Conservation (phyloP, 257 asterid species). For the Parsonsia alboflavescens region DNA sequence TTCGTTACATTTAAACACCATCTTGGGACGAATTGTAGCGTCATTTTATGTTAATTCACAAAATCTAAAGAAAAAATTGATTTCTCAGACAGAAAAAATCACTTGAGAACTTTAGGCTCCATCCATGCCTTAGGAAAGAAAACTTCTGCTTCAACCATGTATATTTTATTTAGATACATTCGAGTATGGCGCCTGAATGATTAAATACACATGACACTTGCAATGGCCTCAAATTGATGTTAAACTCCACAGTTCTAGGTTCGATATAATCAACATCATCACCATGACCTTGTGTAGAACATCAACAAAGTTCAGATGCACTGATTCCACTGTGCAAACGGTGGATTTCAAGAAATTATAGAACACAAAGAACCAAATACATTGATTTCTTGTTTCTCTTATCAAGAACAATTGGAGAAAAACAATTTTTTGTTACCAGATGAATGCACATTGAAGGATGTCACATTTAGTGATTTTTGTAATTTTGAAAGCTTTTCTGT, state of each 20-base stretch:
- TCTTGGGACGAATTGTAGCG: background rate
- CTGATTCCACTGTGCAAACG: no score
- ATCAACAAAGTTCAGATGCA: background rate
- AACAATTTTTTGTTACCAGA: background rate
- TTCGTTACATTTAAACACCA: no score
- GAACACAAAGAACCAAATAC: no score
- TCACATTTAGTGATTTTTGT: slow-evolving; percentile 1
- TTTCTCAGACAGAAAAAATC: no score
- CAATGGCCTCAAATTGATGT: slow-evolving; percentile 40
- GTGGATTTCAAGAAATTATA: no score
- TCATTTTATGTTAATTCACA: background rate
- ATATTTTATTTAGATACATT: slow-evolving; percentile 22
- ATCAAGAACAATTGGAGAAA: background rate
- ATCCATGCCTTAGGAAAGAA: background rate
- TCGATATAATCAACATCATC: slow-evolving; percentile 62
- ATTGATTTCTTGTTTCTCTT: slow-evolving; percentile 6
- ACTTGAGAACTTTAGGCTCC: background rate
- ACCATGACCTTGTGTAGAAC: slow-evolving; percentile 62
- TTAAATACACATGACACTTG: slow-evolving; percentile 87
- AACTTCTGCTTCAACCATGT: background rate
- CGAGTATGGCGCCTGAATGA: slow-evolving; percentile 76
- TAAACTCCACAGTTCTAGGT: slow-evolving; percentile 48
- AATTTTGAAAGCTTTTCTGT: slow-evolving; percentile 3
- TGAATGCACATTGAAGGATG: slow-evolving; percentile 2
- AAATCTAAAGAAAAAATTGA: background rate